Percentiles rank a stretch among this genome's conserved stretches.
Evolutionary conservation across 768 basidiomycete species (phyloP).

Genomic region (Amylocystis lapponica): DNA sequence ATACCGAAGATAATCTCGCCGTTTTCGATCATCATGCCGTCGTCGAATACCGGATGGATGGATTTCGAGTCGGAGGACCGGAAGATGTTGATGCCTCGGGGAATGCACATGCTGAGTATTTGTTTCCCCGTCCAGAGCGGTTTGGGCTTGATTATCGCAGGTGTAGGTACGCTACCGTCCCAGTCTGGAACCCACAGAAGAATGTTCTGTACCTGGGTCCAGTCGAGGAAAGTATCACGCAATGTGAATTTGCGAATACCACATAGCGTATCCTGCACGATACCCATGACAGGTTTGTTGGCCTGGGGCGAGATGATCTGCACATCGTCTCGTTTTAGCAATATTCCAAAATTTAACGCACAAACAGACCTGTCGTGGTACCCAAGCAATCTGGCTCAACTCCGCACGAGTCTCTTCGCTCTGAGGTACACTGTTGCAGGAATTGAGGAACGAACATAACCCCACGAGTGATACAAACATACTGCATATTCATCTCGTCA

Average conservation of each 20-base stretch:
- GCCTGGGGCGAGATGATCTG: conserved; percentile 99
- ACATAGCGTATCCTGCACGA: conserved; percentile 97
- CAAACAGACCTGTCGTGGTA: conserved; percentile 76
- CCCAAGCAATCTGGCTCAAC: conserved; percentile 98
- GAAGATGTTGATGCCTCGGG: conserved; percentile 90
- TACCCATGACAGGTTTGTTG: conserved; percentile 99
- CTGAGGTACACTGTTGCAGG: conserved; percentile 74
- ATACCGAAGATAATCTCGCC: conserved; percentile 94
- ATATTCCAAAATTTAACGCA: background rate
- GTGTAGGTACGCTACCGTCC: conserved; percentile 90
- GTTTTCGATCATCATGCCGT: conserved; percentile 94
- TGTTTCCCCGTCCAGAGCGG: conserved; percentile 99
- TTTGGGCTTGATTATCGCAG: conserved; percentile 94
- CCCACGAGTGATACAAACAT: conserved; percentile 31
- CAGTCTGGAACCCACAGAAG: conserved; percentile 97
- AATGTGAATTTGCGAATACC: conserved; percentile 97
- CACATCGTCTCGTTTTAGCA: conserved; percentile 1
- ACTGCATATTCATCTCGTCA: conserved; percentile 99
- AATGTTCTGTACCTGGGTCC: conserved; percentile 95
- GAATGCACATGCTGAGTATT: conserved; percentile 86
- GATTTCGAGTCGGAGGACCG: conserved; percentile 77
- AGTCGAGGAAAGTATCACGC: conserved; percentile 92
- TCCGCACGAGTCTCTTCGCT: conserved; percentile 98
- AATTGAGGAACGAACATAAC: conserved; percentile 4
- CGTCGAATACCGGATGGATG: conserved; percentile 80